Percentiles rank a stretch among this genome's conserved stretches.
Conservation (phyloP, 1,284 basidiomycete species). For the Trichosporon inkin region DNA sequence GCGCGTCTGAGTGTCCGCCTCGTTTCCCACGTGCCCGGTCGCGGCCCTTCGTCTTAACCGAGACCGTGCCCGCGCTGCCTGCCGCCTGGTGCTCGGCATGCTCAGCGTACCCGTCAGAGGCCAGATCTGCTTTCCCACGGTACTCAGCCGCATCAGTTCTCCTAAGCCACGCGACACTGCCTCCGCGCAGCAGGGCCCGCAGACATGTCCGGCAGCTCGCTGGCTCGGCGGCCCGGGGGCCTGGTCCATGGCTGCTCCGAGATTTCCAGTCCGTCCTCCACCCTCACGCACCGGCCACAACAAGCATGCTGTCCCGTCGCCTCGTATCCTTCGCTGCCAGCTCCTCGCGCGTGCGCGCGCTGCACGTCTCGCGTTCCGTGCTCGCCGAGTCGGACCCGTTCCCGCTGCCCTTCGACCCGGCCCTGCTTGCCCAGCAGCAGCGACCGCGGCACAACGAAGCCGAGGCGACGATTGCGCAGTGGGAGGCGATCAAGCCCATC, state of each 20-base stretch:
- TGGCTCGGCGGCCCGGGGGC: too few species aligned
- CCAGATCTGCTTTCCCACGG: too few species aligned
- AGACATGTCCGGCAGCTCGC: too few species aligned
- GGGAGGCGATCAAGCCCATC: constrained; percentile 53
- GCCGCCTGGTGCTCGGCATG: too few species aligned
- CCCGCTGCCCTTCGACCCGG: constrained; percentile 46
- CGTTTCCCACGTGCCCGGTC: too few species aligned
- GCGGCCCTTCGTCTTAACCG: too few species aligned
- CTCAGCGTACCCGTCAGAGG: too few species aligned
- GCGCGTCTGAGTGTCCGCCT: too few species aligned
- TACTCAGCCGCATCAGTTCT: too few species aligned
- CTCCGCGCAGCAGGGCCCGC: too few species aligned
- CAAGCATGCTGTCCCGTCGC: constrained; percentile 4
- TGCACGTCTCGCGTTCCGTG: background rate
- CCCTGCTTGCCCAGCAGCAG: constrained; percentile 19
- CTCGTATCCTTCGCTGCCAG: background rate
- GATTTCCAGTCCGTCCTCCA: constrained; percentile 2
- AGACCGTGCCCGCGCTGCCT: too few species aligned
- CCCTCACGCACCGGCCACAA: background rate
- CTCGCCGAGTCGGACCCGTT: constrained; percentile 36
- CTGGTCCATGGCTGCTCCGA: background rate
- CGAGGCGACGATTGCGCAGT: constrained; percentile 24
- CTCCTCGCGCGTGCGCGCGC: background rate
- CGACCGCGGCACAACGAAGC: constrained; percentile 16
- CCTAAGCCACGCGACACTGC: too few species aligned